These are phyloP conservation scores for Fusarium sp. DNA, from an alignment of 2,329 filamentous ascomycete genomes.

Conservation along the genomic window DNA sequence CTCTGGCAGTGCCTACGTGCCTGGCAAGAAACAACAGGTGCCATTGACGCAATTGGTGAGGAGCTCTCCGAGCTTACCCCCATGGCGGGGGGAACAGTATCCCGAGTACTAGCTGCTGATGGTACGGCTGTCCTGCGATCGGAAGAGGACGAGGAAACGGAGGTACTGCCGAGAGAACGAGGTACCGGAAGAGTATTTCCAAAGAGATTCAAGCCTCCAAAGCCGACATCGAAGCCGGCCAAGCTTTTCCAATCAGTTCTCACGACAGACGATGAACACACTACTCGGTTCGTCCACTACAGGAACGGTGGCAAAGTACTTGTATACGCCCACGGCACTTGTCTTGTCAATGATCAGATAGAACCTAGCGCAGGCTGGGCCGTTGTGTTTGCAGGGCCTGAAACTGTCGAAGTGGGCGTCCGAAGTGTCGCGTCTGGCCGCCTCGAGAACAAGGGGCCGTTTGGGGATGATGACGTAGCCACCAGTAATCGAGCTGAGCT, in stretches of 20 bases:
- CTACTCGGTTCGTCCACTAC: slow-evolving; percentile 15
- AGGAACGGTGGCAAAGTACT: slow-evolving; percentile 42
- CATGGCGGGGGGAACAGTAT: neutral
- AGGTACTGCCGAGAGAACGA: neutral
- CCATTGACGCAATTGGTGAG: neutral
- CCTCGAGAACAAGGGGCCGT: slow-evolving; percentile 55
- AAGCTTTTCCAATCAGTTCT: neutral
- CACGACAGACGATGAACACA: neutral
- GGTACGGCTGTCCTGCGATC: no score
- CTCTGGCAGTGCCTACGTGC: slow-evolving; percentile 6
- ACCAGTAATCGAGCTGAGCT: slow-evolving; percentile 54
- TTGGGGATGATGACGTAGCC: slow-evolving; percentile 46
- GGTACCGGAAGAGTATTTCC: slow-evolving; percentile 12
- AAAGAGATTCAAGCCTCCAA: neutral
- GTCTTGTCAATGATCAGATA: slow-evolving; percentile 51
- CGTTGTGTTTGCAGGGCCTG: slow-evolving; percentile 40
- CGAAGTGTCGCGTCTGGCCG: slow-evolving; percentile 34
- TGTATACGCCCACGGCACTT: slow-evolving; percentile 56
- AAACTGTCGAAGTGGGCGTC: neutral
- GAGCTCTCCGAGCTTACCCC: neutral
- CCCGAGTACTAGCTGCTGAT: no score
- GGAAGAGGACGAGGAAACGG: neutral
- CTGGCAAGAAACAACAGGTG: slow-evolving; percentile 16
- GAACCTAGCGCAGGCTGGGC: slow-evolving; percentile 53
- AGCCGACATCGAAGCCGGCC: neutral